Evolutionary conservation across 2,329 filamentous ascomycete species (phyloP).

Genomic region (Dactylellina leptospora): DNA sequence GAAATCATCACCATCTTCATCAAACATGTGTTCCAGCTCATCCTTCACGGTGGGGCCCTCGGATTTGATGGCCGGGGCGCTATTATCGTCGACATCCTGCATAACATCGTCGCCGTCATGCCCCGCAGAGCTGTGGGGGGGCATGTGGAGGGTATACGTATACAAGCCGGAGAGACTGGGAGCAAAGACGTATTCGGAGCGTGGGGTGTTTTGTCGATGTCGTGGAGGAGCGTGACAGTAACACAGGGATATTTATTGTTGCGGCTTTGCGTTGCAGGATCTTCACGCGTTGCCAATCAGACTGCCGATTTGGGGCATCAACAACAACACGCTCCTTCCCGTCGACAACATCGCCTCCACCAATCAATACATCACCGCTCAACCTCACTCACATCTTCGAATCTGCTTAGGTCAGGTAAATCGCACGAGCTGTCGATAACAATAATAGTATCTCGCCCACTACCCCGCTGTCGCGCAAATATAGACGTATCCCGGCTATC

Average conservation of each 20-base stretch:
- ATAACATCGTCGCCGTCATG: constrained; percentile 34
- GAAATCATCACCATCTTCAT: constrained; percentile 25
- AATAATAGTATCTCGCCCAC: too few relatives aligned
- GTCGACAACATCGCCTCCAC: background rate
- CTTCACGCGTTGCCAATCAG: constrained; percentile 31
- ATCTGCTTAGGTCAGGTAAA: background rate
- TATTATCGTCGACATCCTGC: constrained; percentile 31
- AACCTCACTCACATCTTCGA: too few relatives aligned
- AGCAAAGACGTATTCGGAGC: background rate
- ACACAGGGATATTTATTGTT: background rate
- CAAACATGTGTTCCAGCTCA: constrained; percentile 44
- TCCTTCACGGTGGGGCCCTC: constrained; percentile 15
- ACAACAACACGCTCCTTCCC: constrained; percentile 7
- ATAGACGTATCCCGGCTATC: background rate
- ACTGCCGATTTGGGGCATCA: constrained; percentile 39
- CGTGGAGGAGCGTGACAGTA: background rate
- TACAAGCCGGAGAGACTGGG: background rate
- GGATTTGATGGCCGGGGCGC: background rate
- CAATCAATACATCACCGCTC: too few relatives aligned
- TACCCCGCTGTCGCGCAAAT: too few relatives aligned
- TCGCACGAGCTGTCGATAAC: background rate
- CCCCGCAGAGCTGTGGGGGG: constrained; percentile 6
- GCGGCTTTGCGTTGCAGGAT: constrained; percentile 17
- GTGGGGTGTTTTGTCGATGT: background rate
- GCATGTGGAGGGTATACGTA: background rate